Percentiles rank a stretch among this genome's conserved stretches.
Conservation (phyloP, 257 asterid genomes). For the Ballota nigra region DNA sequence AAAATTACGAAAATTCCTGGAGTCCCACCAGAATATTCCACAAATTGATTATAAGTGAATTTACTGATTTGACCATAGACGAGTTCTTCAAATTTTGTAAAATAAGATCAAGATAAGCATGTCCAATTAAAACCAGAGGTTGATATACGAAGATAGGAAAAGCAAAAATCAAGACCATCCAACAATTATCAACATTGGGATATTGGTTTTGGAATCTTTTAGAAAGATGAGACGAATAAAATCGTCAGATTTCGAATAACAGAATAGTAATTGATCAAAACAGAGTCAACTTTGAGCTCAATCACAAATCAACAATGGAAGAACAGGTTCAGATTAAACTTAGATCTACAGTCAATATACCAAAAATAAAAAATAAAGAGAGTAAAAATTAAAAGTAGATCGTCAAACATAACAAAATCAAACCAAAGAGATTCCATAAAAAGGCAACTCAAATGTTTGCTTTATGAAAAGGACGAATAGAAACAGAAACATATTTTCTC, state of each 20-base stretch:
- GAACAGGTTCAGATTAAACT: constrained; percentile 1
- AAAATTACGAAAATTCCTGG: background rate
- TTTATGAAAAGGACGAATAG: background rate
- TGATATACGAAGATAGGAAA: background rate
- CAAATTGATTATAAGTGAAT: background rate
- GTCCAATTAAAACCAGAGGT: background rate
- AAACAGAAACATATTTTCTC: background rate
- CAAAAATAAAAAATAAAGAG: background rate
- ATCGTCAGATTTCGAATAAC: background rate
- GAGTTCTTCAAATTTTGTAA: background rate
- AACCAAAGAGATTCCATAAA: background rate
- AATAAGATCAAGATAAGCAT: background rate
- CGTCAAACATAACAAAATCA: background rate
- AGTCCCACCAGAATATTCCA: background rate
- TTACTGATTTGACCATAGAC: background rate
- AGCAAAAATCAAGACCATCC: background rate
- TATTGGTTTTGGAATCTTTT: background rate
- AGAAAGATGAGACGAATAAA: background rate
- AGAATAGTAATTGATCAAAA: background rate
- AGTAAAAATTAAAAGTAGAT: background rate
- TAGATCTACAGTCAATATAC: constrained; percentile 12
- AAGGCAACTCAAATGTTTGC: background rate
- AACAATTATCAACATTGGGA: background rate
- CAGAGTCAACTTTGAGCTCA: background rate
- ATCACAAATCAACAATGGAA: background rate